Evolutionary conservation across 345 rosid genomes (phyloP).

Genomic region (Hirschfeldia incana): DNA sequence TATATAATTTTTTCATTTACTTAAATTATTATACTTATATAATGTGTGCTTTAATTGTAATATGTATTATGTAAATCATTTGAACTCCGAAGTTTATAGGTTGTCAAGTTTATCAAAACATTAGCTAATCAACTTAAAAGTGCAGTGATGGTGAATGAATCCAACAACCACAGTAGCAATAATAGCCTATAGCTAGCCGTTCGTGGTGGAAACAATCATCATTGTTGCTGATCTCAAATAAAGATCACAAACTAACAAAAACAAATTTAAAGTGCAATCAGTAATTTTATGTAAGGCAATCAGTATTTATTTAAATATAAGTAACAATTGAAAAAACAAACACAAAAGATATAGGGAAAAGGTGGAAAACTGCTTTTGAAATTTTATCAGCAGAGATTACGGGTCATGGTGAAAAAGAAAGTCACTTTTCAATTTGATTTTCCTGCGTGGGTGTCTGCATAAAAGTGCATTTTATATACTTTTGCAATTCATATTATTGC

Average conservation of each 20-base stretch:
- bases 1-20: no score
- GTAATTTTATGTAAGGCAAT: background rate
- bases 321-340: background rate
- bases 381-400: slow-evolving; percentile 22
- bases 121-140: slow-evolving; percentile 4
- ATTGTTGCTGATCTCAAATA: slow-evolving; percentile 1
- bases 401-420: slow-evolving; percentile 28
- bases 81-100: background rate
- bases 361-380: background rate
- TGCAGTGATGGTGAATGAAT: background rate
- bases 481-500: slow-evolving; percentile 22
- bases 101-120: background rate
- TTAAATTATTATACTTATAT: no score
- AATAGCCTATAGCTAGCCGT: slow-evolving; percentile 11
- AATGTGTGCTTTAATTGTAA: no score
- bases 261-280: background rate
- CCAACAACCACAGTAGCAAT: slow-evolving; percentile 26
- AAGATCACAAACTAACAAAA: background rate
- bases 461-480: slow-evolving; percentile 27
- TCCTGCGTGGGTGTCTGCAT: slow-evolving; percentile 21
- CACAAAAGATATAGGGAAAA: background rate
- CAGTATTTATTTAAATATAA: background rate
- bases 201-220: slow-evolving; percentile 24
- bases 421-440: slow-evolving; percentile 16
- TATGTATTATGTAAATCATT: no score